A percentile compares a stretch with the other conserved stretches of the same genome.
Conservation (phyloP, 306 rosid genomes). For the Canavalia ensiformis region DNA sequence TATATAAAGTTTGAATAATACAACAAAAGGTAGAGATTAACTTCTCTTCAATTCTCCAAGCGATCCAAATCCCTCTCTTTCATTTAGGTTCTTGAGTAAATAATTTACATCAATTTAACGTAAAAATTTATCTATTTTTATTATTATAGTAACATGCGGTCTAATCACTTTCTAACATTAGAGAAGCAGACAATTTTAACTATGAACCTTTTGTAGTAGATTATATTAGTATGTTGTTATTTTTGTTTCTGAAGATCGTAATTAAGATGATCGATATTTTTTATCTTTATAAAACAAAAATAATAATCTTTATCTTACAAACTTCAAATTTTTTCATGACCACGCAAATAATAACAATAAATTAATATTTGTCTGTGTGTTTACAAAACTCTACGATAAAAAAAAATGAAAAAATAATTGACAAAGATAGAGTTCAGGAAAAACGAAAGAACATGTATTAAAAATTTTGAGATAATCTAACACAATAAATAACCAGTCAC, state of each 20-base stretch:
- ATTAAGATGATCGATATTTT: no score
- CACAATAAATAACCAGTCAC: constrained; percentile 49
- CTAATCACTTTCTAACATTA: neutral
- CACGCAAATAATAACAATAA: constrained; percentile 40
- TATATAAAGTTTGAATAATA: no score
- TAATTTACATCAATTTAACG: constrained; percentile 1
- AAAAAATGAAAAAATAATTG: neutral
- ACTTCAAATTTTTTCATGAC: no score
- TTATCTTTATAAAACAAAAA: no score
- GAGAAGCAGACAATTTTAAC: neutral
- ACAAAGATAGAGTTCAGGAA: constrained; percentile 13
- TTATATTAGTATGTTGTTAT: no score
- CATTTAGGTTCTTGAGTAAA: no score
- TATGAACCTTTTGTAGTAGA: neutral
- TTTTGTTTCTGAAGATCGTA: no score
- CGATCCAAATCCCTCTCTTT: no score
- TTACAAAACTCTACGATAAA: neutral
- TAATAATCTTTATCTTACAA: no score
- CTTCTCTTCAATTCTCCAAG: no score
- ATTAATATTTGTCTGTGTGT: constrained; percentile 25
- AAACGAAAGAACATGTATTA: constrained; percentile 25
- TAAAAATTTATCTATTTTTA: no score
- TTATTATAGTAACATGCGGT: constrained; percentile 22
- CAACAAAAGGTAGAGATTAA: no score
- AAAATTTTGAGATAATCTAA: constrained; percentile 49